A percentile compares a stretch with the other conserved stretches of the same genome.
Conservation (phyloP, 2,329 filamentous ascomycete genomes). For the Trichoderma sp. region DNA sequence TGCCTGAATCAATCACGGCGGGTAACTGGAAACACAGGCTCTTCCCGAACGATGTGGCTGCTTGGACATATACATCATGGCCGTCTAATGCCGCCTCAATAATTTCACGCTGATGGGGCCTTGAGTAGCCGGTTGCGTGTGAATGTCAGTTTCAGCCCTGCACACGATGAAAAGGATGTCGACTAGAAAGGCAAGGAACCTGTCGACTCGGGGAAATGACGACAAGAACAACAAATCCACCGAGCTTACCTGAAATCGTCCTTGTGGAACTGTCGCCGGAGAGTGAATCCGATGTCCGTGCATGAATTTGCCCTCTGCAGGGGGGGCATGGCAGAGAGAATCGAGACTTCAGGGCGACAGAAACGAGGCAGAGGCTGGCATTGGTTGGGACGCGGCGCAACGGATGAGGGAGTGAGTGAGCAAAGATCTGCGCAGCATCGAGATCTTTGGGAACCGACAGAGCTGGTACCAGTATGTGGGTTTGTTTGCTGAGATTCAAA, state of each 20-base stretch:
- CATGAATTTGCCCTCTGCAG: constrained; percentile 48
- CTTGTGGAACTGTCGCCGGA: constrained; percentile 72
- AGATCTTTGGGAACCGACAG: background rate
- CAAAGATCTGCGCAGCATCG: background rate
- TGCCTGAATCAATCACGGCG: constrained; percentile 81
- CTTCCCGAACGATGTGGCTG: constrained; percentile 87
- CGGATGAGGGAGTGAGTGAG: background rate
- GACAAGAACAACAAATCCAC: background rate
- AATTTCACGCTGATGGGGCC: constrained; percentile 83
- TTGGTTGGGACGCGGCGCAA: background rate
- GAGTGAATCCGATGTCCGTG: constrained; percentile 70
- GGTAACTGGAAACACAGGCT: constrained; percentile 91
- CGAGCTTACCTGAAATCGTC: constrained; percentile 61
- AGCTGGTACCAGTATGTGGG: background rate
- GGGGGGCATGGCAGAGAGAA: constrained; percentile 36
- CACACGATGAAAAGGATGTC: background rate
- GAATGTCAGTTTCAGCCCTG: background rate
- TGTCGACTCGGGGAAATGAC: background rate
- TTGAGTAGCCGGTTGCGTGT: constrained; percentile 32
- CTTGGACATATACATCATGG: constrained; percentile 90
- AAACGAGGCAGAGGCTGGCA: background rate
- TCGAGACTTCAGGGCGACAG: background rate
- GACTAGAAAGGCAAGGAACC: constrained; percentile 17
- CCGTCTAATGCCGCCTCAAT: constrained; percentile 77
- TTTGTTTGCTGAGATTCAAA: background rate